A percentile compares a stretch with the other conserved stretches of the same genome.
Evolutionary conservation across 768 basidiomycete genomes (phyloP).

Genomic region (Strobilomyces confusus): DNA sequence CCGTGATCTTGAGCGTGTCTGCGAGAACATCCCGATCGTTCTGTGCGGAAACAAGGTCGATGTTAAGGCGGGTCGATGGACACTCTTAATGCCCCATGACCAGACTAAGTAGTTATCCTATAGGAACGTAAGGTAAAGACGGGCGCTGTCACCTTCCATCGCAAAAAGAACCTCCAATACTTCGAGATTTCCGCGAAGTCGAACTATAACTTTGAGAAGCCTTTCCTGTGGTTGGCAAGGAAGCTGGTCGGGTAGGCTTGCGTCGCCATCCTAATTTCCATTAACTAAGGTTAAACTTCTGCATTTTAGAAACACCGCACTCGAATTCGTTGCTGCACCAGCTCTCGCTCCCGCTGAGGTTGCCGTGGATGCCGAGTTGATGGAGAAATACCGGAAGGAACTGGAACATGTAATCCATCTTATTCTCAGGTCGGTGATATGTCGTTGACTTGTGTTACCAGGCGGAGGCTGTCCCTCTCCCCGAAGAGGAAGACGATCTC

Average conservation of each 20-base stretch:
- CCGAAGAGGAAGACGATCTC: slow-evolving; percentile 94
- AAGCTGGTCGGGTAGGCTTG: slow-evolving; percentile 88
- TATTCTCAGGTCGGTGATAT: background rate
- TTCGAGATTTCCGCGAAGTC: slow-evolving; percentile 99
- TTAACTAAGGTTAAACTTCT: background rate
- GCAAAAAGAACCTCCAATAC: slow-evolving; percentile 99
- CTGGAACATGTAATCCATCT: slow-evolving; percentile 53
- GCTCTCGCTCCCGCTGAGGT: slow-evolving; percentile 95
- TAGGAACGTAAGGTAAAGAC: slow-evolving; percentile 99
- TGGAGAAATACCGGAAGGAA: slow-evolving; percentile 77
- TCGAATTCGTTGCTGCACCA: slow-evolving; percentile 97
- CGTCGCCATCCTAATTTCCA: background rate
- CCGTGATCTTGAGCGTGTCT: slow-evolving; percentile 98
- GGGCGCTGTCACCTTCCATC: slow-evolving; percentile 96
- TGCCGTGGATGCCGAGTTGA: slow-evolving; percentile 70
- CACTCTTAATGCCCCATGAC: background rate
- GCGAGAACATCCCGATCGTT: slow-evolving; percentile 99
- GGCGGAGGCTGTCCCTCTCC: slow-evolving; percentile 92
- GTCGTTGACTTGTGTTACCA: slow-evolving; percentile 28
- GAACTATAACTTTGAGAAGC: slow-evolving; percentile 99
- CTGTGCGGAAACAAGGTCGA: slow-evolving; percentile 99
- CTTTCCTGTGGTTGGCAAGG: slow-evolving; percentile 98
- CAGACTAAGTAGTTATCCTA: slow-evolving; percentile 9
- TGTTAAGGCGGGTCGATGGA: slow-evolving; percentile 71
- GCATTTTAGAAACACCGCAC: slow-evolving; percentile 60